Evolutionary conservation across 768 basidiomycete genomes (phyloP).

Genomic region (Tephrocybe rancida): DNA sequence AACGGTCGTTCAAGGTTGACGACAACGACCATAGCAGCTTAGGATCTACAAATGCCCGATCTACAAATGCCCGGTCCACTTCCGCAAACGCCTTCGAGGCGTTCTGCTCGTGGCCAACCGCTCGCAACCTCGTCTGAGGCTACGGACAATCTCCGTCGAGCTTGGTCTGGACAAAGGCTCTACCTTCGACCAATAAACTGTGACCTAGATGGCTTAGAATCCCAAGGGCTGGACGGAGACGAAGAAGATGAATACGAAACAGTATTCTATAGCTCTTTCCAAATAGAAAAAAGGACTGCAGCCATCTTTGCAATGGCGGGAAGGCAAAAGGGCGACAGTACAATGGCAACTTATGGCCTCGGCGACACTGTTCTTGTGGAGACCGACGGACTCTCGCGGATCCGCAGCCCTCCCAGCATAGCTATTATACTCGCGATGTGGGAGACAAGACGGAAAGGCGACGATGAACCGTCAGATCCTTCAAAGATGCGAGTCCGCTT

Average conservation of each 20-base stretch:
- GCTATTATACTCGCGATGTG: slow-evolving; percentile 75
- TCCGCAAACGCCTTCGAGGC: slow-evolving; percentile 29
- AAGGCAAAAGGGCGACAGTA: slow-evolving; percentile 14
- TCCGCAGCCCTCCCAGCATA: slow-evolving; percentile 55
- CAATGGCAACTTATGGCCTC: slow-evolving; percentile 38
- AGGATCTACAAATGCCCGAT: not conserved
- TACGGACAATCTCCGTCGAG: slow-evolving; percentile 18
- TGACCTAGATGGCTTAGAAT: slow-evolving; percentile 23
- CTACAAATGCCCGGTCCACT: slow-evolving; percentile 8
- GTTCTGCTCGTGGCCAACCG: slow-evolving; percentile 32
- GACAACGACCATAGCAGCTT: too few species aligned
- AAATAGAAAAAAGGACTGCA: slow-evolving; percentile 31
- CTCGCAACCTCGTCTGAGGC: slow-evolving; percentile 26
- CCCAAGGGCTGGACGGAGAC: slow-evolving; percentile 10
- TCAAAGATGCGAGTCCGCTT: slow-evolving; percentile 57
- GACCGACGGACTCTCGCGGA: slow-evolving; percentile 42
- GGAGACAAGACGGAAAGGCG: slow-evolving; percentile 42
- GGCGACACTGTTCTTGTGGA: slow-evolving; percentile 73
- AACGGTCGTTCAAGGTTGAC: too few species aligned
- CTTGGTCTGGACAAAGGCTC: slow-evolving; percentile 28
- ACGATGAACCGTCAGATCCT: slow-evolving; percentile 26
- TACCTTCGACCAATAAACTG: slow-evolving; percentile 24
- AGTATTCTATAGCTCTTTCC: slow-evolving; percentile 35
- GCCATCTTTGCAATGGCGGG: slow-evolving; percentile 18
- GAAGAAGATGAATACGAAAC: slow-evolving; percentile 28